Conservation (phyloP, 2,329 filamentous ascomycete species). For the Cytospora mali region DNA sequence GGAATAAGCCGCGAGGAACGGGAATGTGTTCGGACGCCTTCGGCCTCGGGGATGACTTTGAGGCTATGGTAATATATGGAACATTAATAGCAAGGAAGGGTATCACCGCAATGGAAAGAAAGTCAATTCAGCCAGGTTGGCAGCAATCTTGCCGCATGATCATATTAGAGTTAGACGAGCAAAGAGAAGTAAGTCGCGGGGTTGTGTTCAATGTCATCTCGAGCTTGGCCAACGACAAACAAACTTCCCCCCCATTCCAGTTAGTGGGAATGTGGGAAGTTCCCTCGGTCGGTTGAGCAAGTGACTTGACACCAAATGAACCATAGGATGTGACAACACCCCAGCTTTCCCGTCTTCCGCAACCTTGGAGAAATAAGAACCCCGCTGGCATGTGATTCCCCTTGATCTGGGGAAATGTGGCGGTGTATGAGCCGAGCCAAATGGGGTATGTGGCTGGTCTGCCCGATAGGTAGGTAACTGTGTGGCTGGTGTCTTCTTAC, state of each 20-base stretch:
- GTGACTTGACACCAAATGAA: background rate
- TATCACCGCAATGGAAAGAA: background rate
- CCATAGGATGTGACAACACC: background rate
- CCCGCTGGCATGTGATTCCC: background rate
- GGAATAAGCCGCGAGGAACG: background rate
- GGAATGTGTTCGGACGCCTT: background rate
- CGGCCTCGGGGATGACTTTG: background rate
- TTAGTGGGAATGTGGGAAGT: background rate
- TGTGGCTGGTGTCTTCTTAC: background rate
- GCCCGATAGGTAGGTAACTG: no score
- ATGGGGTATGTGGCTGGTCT: no score
- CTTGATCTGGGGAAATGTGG: background rate
- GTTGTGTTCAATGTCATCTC: background rate
- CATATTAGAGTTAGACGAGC: background rate
- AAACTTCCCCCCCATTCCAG: background rate
- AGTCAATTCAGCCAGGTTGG: background rate
- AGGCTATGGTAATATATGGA: background rate
- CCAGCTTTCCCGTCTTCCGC: background rate
- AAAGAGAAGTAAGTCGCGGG: background rate
- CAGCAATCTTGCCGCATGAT: background rate
- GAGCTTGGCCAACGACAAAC: background rate
- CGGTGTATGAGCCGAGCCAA: no score
- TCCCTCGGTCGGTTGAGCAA: background rate
- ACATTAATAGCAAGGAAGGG: background rate
- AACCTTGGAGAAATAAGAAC: background rate